Base-by-base conservation (phyloP, 1,284 basidiomycete genomes). In the Cryptococcus floricola region DNA sequence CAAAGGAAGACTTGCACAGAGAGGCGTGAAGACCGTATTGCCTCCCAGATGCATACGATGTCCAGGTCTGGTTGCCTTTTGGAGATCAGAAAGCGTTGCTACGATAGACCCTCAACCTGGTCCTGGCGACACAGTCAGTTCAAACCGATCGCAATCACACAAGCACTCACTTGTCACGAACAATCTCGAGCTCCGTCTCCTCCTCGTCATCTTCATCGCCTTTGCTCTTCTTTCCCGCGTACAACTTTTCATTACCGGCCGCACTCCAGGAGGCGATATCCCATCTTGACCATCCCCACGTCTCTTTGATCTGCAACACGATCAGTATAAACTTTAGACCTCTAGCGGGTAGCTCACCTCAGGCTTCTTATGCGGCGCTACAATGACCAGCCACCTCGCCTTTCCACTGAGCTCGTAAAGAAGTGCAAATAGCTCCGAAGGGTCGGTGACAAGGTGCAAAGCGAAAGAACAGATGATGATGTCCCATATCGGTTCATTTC, bases 361-460 rank as follows among this genome's bases (percentile, higher is more conserved):
- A 18, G 87, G 87, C 64, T 84, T 87, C 70, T 88, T 87, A 70
- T 88, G 86, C 13, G 87, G 87, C 1, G 86, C 85, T 23, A 87
- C 73, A 16, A 88, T 79, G 31, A 87, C 79, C 12, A 88, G 77
- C 85, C 86, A 88, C 38, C 73, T 71, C 3, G 80, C 48, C 64
- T 84, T 84, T 39, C 79, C 81, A 58, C 83, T 84, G 39, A 88
- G 70, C 64, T 85, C 84, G 76, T 81, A 83, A 14, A 87, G 76
- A 13, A 88, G 74, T 10, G 84, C 78, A 65, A 84, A 88, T 16
- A 88, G 76, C 55, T 84, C 83, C 1, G 84, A 85, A 2, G 83
- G 69, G 19, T 80, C 80, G 46, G 84, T 82, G 43, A 88, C 74
- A 31, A 88, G 82, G 69, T 88, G 87, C 34, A 88, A 70, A 5